These are phyloP conservation scores for Polygonum aviculare DNA, from an alignment of 148 eudicot species.

Conservation along the genomic window DNA sequence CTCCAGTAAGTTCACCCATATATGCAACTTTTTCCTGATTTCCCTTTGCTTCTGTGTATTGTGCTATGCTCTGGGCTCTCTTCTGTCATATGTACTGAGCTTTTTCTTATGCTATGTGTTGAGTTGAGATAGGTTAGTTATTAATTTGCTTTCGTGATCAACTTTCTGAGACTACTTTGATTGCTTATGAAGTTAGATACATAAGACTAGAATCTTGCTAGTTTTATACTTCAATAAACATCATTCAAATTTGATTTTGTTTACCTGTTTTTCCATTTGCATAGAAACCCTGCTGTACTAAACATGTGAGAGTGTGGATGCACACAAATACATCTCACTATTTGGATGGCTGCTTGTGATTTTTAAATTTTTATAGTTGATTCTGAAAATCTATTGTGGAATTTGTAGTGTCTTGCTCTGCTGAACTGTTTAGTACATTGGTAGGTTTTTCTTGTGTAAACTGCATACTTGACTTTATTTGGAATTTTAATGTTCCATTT, in stretches of 20 bases:
- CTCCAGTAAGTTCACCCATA: conserved; percentile 38
- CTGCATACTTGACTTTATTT: neutral
- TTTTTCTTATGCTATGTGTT: neutral
- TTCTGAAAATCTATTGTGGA: neutral
- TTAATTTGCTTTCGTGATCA: neutral
- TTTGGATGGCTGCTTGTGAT: neutral
- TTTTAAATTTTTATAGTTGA: neutral
- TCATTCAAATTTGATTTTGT: neutral
- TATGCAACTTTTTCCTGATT: neutral
- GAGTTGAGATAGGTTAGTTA: neutral
- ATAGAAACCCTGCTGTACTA: neutral
- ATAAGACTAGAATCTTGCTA: neutral
- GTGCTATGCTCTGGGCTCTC: neutral
- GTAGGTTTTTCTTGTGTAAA: neutral
- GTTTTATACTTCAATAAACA: neutral
- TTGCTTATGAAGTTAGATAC: neutral
- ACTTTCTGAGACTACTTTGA: neutral
- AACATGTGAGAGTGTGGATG: neutral
- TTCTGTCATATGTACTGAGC: neutral
- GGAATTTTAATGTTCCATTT: neutral
- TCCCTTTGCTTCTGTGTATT: neutral
- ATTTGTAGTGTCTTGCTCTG: neutral
- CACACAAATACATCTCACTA: neutral
- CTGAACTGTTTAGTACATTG: neutral
- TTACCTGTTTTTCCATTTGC: neutral